These are phyloP conservation scores for Juglanconis oblonga DNA, from an alignment of 2,329 filamentous ascomycete species.

Conservation along the genomic window DNA sequence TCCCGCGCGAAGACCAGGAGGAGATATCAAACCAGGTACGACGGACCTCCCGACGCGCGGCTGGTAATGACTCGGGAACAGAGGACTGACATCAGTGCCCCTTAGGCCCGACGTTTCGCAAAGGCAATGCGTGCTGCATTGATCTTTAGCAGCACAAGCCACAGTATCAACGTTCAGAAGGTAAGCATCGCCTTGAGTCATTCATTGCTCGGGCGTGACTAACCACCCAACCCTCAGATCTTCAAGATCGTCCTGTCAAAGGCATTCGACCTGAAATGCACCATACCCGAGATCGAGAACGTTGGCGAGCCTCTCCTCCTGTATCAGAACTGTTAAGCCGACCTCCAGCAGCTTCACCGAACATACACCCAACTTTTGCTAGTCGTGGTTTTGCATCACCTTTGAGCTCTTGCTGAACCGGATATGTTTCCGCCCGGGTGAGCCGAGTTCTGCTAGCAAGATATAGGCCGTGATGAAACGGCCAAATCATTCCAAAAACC, in stretches of 20 bases:
- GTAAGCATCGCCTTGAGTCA: constrained; percentile 42
- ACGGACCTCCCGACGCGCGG: constrained; percentile 15
- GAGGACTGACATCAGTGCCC: constrained; percentile 18
- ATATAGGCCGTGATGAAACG: background rate
- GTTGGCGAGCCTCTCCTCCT: constrained; percentile 92
- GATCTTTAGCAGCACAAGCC: constrained; percentile 98
- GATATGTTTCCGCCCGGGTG: background rate
- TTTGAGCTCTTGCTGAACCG: background rate
- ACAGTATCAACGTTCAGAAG: constrained; percentile 99
- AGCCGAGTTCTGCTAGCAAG: background rate
- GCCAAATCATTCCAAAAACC: background rate
- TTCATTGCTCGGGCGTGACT: background rate
- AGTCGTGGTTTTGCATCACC: background rate
- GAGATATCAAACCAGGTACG: constrained; percentile 93
- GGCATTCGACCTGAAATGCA: constrained; percentile 97
- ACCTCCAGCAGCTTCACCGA: background rate
- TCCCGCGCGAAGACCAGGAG: constrained; percentile 94
- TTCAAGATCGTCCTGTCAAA: constrained; percentile 99
- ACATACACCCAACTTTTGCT: background rate
- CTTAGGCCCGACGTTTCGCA: constrained; percentile 88
- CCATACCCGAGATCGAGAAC: constrained; percentile 98
- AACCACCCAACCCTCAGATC: constrained; percentile 58
- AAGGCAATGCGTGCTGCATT: constrained; percentile 97
- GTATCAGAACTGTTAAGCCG: constrained; percentile 64
- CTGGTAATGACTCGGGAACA: background rate